Evolutionary conservation across 305 asterid genomes (phyloP), one percentile per base, ranked within the genome.

Genomic region (Petunia hybrid): DNA sequence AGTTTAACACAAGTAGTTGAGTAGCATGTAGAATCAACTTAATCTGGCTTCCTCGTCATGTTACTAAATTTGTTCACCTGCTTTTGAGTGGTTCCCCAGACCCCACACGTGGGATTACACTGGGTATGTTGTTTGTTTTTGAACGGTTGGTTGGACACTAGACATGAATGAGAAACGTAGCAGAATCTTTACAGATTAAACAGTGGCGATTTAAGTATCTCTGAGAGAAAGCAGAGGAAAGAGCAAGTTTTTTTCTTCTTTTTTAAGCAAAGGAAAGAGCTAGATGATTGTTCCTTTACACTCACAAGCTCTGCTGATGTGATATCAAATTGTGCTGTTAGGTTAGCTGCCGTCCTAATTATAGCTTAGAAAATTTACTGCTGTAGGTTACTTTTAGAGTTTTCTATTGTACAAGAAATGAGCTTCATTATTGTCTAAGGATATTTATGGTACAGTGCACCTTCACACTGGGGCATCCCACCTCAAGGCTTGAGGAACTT

Each of bases 401-500:
- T 22, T 68, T 42, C 1, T 7, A n/a, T 8, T 68, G 56, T 41
- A n/a, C 38, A 42, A 68, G 22, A 64, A 68, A 68, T 16, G 56
- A 42, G 75, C 75, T 68, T 16, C 5, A n/a, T 42, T 41, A 67
- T 42, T 42, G 56, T 68, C 39, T 42, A 67, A 41, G 41, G 14
- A 41, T 4, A 38, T 7, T 67, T 41, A 42, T n/a, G 56, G 1
- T 14, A 16, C 62, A 8, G 38, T 42, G 42, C 31, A 38, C 75
- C 51, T 68, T 42, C 75, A 68, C 75, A 36, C 75, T n/a, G 38
- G 53, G 45, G 48, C 38, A 67, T 67, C 74, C 36, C 5, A 41
- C 53, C 74, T 68, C n/a, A n/a, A 42, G 55, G 4, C 60, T 68
- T 68, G 75, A n/a, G n/a, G 71, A 38, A 8, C 53, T 68, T 68